These are phyloP conservation scores for Hypholoma fasciculare DNA, from an alignment of 768 basidiomycete genomes.

Conservation along the genomic window DNA sequence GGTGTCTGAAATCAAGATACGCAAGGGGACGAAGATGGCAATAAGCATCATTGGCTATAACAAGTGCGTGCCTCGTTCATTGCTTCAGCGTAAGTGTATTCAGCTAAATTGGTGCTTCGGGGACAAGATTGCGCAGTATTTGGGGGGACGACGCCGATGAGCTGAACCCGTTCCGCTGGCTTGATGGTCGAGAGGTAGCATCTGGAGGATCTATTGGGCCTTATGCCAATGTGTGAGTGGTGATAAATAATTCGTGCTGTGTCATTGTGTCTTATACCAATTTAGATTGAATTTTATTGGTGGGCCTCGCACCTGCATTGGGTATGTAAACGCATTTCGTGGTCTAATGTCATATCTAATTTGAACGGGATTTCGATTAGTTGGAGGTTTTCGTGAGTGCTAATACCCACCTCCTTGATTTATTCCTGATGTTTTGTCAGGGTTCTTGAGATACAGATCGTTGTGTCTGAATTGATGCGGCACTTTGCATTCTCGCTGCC, in stretches of 20 bases:
- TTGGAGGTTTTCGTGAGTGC: slow-evolving; percentile 8
- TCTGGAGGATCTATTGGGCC: slow-evolving; percentile 1
- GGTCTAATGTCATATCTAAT: neutral
- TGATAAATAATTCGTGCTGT: neutral
- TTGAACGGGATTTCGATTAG: neutral
- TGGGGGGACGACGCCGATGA: slow-evolving; percentile 9
- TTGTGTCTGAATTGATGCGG: neutral
- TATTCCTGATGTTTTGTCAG: neutral
- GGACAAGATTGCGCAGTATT: neutral
- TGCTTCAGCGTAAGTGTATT: neutral
- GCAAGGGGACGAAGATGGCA: neutral
- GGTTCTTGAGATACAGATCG: slow-evolving; percentile 6
- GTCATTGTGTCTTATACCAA: neutral
- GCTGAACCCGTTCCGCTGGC: slow-evolving; percentile 7
- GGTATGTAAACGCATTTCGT: neutral
- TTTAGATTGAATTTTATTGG: slow-evolving; percentile 6
- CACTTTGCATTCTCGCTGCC: neutral
- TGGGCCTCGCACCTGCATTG: slow-evolving; percentile 8
- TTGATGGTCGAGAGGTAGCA: neutral
- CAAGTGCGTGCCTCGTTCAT: neutral
- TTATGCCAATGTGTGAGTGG: slow-evolving; percentile 7
- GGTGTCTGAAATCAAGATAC: neutral
- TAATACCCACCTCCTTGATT: no score
- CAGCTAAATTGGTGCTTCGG: no score
- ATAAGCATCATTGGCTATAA: slow-evolving; percentile 4